A percentile compares a stretch with the other conserved stretches of the same genome.
These are phyloP conservation scores for Cornus suecica DNA, from an alignment of 148 eudicot genomes.

Conservation along the genomic window DNA sequence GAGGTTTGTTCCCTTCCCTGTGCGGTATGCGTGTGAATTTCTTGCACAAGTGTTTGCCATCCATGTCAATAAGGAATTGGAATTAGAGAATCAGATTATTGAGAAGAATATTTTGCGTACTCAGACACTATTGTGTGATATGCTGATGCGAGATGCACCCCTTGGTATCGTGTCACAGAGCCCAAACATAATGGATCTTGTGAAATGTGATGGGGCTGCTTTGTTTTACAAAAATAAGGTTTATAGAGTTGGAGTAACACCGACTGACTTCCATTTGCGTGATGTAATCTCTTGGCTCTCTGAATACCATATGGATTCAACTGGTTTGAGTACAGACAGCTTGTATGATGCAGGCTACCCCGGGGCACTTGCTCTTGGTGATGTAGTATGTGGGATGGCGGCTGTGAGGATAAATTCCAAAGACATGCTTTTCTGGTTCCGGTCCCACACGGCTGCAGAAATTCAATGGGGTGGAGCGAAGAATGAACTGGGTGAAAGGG, in stretches of 20 bases:
- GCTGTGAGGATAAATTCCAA: constrained; percentile 58
- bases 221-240: constrained; percentile 58
- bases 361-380: constrained; percentile 69
- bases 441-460: constrained; percentile 84
- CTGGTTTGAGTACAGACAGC: constrained; percentile 94
- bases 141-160: constrained; percentile 89
- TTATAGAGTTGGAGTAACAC: constrained; percentile 63
- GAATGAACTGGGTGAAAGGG: constrained; percentile 62
- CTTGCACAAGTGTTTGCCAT: constrained; percentile 90
- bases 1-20: constrained; percentile 90
- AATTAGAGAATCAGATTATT: constrained; percentile 68
- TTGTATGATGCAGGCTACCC: constrained; percentile 88
- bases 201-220: constrained; percentile 94
- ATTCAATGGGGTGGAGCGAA: constrained; percentile 95
- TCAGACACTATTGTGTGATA: constrained; percentile 87
- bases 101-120: constrained; percentile 89
- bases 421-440: constrained; percentile 91
- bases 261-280: constrained; percentile 57
- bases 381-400: constrained; percentile 90
- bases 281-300: constrained; percentile 76
- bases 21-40: constrained; percentile 91
- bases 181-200: constrained; percentile 92
- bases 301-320: constrained; percentile 74
- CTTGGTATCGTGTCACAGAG: constrained; percentile 72
- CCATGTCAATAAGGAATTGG: constrained; percentile 81